Evolutionary conservation across 352 stramenopile genomes (phyloP), one percentile per base, ranked within the genome.

Genomic region (Pythium periplocum): DNA sequence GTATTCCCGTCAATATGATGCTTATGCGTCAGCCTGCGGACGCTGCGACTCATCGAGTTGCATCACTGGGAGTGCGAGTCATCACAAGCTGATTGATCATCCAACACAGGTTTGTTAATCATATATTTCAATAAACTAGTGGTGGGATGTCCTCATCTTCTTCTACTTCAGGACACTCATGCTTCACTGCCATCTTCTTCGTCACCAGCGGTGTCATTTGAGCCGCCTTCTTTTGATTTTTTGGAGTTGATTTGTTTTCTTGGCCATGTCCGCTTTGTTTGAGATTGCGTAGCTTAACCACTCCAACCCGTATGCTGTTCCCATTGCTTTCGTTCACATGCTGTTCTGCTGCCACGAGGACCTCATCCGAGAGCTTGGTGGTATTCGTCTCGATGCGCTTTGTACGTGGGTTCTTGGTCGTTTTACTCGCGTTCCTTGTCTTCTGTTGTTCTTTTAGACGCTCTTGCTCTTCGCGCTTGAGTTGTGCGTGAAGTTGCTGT

Each of bases 11-110:
- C 37, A 96, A 95, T 59, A 88, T 91, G 75, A 95, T 97, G 82
- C 94, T 97, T 59, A 96, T 97, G 66, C 73, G 73, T 4, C 88
- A 90, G 58, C 86, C 86, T 1, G 75, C 84, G 35, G 83, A 77
- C 62, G 62, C 79, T 34, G 88, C 80, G 38, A 82, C 81, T 11
- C 86, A 96, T 55, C 75, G 81, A 32, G 75, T 96, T 31, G 84
- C 75, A 17, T 66, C 82, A 5, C 55, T 88, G 2, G 86, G 86
- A 17, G 72, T 96, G 37, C 78, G 86, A 37, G 71, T 96, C 47
- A 94, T 95, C 53, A 90, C 81, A 2, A 63, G 69, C 45, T 86
- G 64, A 64, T 26, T 26, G 17, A 26, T 26, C 17, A 26, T 26
- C 17, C 0, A 26, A 26, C 17, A 26, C 17, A 26, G 17, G 17